Conservation (phyloP, 495 filamentous ascomycete genomes). For the Xylaria bambusicola region DNA sequence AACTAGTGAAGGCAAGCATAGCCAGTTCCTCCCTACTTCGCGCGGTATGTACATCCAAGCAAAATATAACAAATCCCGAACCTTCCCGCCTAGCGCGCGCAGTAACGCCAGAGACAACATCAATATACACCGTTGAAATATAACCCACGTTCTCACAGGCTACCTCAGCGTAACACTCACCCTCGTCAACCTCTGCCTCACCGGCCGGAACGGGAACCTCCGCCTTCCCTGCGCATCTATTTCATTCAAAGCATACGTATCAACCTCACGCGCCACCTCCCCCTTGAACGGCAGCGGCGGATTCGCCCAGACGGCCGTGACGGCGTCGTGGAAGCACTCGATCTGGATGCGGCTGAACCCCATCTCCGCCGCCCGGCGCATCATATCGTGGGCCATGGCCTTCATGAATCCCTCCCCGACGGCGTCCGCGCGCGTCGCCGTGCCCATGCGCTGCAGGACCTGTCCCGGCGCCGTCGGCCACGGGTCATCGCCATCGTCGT, state of each 20-base stretch:
- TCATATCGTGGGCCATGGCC: conserved; percentile 37
- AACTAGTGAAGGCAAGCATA: no score
- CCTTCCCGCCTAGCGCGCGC: no score
- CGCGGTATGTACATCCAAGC: no score
- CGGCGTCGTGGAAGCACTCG: conserved; percentile 36
- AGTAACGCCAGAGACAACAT: no score
- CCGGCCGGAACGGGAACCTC: conserved; percentile 8
- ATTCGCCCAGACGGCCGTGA: conserved; percentile 36
- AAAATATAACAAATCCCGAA: no score
- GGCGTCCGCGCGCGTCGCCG: conserved; percentile 37
- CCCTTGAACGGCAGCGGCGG: conserved; percentile 39
- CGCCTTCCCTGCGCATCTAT: background rate
- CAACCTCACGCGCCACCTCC: conserved; percentile 8
- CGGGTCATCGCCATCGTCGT: conserved; percentile 23
- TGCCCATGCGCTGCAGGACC: conserved; percentile 44
- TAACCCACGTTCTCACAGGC: no score
- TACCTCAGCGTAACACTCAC: conserved; percentile 15
- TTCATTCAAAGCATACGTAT: conserved; percentile 9
- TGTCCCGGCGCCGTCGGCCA: conserved; percentile 30
- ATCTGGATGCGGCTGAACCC: conserved; percentile 43
- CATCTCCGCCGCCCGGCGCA: conserved; percentile 33
- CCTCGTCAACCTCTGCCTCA: conserved; percentile 14
- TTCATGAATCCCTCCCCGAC: conserved; percentile 40
- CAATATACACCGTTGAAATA: no score
- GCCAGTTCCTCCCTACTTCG: no score